These are phyloP conservation scores for Aspergillus jensenii DNA, from an alignment of 2,329 filamentous ascomycete species.

Conservation along the genomic window DNA sequence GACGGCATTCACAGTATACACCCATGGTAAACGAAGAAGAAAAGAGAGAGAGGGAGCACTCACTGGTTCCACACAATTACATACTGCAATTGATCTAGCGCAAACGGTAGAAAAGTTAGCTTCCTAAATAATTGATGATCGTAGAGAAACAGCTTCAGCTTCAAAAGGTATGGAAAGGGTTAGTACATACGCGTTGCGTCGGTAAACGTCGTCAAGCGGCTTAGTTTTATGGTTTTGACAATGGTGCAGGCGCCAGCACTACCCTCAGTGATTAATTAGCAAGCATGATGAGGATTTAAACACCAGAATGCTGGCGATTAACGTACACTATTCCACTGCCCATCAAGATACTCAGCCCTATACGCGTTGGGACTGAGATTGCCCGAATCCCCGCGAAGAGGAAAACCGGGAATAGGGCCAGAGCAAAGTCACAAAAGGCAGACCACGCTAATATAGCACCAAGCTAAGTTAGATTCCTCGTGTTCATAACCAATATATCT, in stretches of 20 bases:
- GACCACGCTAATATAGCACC: neutral
- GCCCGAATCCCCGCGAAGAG: neutral
- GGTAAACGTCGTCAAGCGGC: slow-evolving; percentile 6
- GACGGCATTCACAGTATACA: neutral
- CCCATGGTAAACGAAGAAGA: neutral
- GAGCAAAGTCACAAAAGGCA: neutral
- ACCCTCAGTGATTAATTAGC: no score
- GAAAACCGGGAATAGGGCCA: neutral
- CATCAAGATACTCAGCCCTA: no score
- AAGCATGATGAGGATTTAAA: no score
- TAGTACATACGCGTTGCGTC: slow-evolving; percentile 16
- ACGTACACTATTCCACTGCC: no score
- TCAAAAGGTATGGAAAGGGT: no score
- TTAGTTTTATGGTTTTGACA: neutral
- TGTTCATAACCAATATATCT: no score
- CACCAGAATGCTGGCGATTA: no score
- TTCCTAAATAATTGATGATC: no score
- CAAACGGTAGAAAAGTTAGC: no score
- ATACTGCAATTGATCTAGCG: slow-evolving; percentile 13
- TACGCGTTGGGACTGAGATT: neutral
- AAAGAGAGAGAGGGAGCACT: neutral
- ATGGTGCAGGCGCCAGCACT: no score
- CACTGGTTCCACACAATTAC: slow-evolving; percentile 21
- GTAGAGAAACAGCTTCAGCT: no score
- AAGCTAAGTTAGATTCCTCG: no score